Evolutionary conservation across 192 early-diverging fungal genomes (phyloP).

Genomic region (Podochytrium sp.): DNA sequence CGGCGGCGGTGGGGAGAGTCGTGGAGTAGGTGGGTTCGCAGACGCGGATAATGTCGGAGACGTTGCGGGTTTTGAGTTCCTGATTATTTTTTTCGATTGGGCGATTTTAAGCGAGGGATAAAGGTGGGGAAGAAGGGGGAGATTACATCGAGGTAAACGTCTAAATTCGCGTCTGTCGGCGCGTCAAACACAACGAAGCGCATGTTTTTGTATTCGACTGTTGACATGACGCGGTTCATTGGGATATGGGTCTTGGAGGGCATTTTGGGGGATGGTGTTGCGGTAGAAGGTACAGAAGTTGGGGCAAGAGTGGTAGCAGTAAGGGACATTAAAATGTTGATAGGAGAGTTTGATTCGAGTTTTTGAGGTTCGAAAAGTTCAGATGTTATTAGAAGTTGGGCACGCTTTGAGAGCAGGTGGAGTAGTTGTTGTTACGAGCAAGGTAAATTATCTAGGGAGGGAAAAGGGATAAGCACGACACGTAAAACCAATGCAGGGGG

Average conservation of each 20-base stretch:
- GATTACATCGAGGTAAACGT: slow-evolving; percentile 67
- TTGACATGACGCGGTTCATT: slow-evolving; percentile 30
- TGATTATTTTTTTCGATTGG: slow-evolving; percentile 27
- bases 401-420: neutral
- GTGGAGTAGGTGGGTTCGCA: slow-evolving; percentile 84
- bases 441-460: no score
- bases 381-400: neutral
- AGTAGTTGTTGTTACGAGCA: neutral
- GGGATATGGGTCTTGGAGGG: neutral
- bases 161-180: slow-evolving; percentile 71
- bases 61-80: slow-evolving; percentile 70
- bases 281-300: slow-evolving; percentile 37
- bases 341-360: no score
- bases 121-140: neutral
- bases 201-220: slow-evolving; percentile 67
- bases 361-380: no score
- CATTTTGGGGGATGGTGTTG: slow-evolving; percentile 40
- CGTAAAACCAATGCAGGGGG: no score
- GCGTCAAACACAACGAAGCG: slow-evolving; percentile 82
- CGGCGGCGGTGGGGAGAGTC: slow-evolving; percentile 50
- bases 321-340: neutral
- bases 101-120: slow-evolving; percentile 21
- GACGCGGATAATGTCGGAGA: slow-evolving; percentile 80
- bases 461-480: no score
- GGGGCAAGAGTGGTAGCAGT: slow-evolving; percentile 35